Percentiles rank a stretch among this genome's conserved stretches.
Conservation (phyloP, 225 moss, liverwort and hornwort species). For the Polytrichum formosum region DNA sequence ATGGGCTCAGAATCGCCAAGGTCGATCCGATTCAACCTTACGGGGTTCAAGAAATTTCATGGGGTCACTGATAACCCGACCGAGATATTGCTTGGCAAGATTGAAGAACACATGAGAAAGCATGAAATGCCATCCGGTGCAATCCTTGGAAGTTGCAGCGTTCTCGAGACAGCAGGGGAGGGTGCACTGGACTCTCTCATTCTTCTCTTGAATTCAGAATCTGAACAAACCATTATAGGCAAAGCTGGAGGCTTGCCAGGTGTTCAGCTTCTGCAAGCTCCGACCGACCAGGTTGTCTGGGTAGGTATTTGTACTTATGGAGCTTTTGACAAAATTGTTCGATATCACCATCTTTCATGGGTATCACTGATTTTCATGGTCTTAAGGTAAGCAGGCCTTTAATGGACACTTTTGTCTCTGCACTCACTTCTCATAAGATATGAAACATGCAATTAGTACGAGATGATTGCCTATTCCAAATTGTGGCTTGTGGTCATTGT, state of each 20-base stretch:
- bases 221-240: constrained; percentile 31
- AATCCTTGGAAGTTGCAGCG: constrained; percentile 65
- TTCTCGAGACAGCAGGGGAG: constrained; percentile 76
- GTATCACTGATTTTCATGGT: no score
- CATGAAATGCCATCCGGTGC: constrained; percentile 55
- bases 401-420: no score
- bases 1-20: constrained; percentile 85
- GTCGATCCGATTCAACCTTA: constrained; percentile 65
- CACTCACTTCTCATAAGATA: no score
- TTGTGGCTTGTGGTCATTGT: no score
- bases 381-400: no score
- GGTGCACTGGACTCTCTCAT: constrained; percentile 49
- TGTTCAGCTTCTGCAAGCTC: constrained; percentile 20
- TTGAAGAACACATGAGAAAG: constrained; percentile 53
- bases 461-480: no score
- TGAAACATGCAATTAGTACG: no score
- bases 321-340: no score
- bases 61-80: constrained; percentile 83
- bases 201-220: constrained; percentile 45
- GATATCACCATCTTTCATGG: no score
- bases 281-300: constrained; percentile 55
- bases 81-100: constrained; percentile 53
- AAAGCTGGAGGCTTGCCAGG: constrained; percentile 21
- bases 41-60: constrained; percentile 92
- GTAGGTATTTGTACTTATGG: constrained; percentile 19